A percentile compares a stretch with the other conserved stretches of the same genome.
phyloP scores from a whole-genome alignment of 2,329 filamentous ascomycete genomes.

The Botrytis medusae region DNA sequence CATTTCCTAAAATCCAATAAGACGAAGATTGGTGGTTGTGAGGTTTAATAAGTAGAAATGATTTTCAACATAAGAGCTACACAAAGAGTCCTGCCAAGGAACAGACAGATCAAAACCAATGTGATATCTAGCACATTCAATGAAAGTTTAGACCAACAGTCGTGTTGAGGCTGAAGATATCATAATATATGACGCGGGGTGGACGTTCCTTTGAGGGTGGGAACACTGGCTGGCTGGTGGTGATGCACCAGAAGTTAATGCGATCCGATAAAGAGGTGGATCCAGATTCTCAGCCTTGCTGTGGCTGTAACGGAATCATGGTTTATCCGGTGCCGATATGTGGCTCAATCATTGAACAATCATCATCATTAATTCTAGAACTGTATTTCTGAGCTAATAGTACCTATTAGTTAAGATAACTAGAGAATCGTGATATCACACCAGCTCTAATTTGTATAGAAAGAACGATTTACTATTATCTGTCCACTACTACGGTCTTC shows the following conservation, averaged over 20 bases:
- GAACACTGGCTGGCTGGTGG: background rate
- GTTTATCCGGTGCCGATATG: conserved; percentile 15
- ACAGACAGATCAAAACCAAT: background rate
- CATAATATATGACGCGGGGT: conserved; percentile 6
- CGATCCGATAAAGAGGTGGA: conserved; percentile 21
- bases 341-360: conserved; percentile 7
- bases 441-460: background rate
- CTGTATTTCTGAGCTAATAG: background rate
- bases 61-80: background rate
- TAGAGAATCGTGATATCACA: background rate
- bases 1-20: conserved; percentile 33
- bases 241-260: conserved; percentile 10
- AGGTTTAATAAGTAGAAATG: conserved; percentile 7
- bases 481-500: background rate
- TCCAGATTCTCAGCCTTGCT: conserved; percentile 12
- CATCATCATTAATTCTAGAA: conserved; percentile 11
- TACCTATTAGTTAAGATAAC: background rate
- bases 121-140: conserved; percentile 3
- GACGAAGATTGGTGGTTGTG: conserved; percentile 25
- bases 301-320: background rate
- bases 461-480: background rate
- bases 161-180: conserved; percentile 12
- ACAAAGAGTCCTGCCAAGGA: background rate
- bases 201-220: conserved; percentile 5
- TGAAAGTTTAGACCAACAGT: background rate